Percentiles rank a stretch among this genome's conserved stretches.
These are phyloP conservation scores for Phytophthora citrophthora DNA, from an alignment of 352 stramenopile species.

Conservation along the genomic window DNA sequence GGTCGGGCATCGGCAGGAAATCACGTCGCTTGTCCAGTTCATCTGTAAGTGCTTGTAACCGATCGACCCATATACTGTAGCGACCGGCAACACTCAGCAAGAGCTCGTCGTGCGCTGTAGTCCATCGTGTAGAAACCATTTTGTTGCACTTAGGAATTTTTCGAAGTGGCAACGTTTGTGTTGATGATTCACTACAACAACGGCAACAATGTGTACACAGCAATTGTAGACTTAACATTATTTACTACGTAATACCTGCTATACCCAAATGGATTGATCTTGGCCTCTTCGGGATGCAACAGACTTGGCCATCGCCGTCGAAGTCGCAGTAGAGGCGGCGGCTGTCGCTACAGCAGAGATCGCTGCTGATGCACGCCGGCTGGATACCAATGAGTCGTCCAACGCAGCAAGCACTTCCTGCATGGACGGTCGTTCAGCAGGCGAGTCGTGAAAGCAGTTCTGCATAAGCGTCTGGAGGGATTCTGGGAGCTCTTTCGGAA, in stretches of 20 bases:
- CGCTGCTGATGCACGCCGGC: constrained; percentile 19
- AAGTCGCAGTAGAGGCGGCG: constrained; percentile 19
- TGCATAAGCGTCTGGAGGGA: constrained; percentile 67
- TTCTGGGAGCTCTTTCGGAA: constrained; percentile 51
- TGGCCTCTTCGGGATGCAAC: constrained; percentile 16
- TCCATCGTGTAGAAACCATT: constrained; percentile 11
- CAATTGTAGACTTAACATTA: neutral
- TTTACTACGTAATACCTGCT: constrained; percentile 2
- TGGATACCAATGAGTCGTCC: constrained; percentile 39
- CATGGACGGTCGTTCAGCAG: constrained; percentile 70
- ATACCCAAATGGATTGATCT: constrained; percentile 45
- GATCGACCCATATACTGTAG: constrained; percentile 4
- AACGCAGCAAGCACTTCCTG: constrained; percentile 63
- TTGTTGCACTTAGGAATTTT: constrained; percentile 20
- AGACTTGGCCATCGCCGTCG: constrained; percentile 24
- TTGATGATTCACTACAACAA: too few relatives aligned
- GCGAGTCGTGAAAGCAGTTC: constrained; percentile 72
- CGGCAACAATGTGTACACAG: neutral
- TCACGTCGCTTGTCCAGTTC: constrained; percentile 12
- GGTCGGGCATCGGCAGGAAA: neutral
- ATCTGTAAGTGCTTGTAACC: neutral
- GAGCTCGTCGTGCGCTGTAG: constrained; percentile 10
- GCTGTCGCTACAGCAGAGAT: constrained; percentile 28
- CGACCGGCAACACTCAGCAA: constrained; percentile 16
- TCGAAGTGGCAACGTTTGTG: neutral